Percentiles rank a stretch among this genome's conserved stretches.
phyloP scores from a whole-genome alignment of 2,329 filamentous ascomycete genomes.

The Chaetomium olivaceum region DNA sequence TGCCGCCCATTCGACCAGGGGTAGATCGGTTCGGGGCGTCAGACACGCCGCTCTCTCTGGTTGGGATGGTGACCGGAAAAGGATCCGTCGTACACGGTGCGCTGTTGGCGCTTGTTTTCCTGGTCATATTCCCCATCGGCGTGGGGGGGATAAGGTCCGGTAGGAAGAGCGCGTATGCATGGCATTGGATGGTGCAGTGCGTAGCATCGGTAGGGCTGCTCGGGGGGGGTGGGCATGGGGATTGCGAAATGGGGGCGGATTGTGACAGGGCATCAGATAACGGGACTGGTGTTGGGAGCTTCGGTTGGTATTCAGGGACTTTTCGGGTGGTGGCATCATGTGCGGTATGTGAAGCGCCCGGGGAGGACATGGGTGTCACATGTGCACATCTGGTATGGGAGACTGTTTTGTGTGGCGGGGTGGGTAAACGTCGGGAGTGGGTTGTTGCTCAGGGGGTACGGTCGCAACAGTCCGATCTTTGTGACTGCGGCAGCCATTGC shows the following conservation, averaged over 20 bases:
- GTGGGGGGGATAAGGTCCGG: neutral
- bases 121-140: neutral
- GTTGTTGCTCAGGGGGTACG: too few relatives aligned
- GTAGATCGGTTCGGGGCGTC: neutral
- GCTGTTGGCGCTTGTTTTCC: neutral
- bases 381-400: constrained; percentile 28
- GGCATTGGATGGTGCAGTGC: constrained; percentile 28
- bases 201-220: constrained; percentile 8
- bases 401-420: neutral
- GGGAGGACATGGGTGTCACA: constrained; percentile 26
- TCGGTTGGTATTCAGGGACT: constrained; percentile 22
- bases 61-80: neutral
- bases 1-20: neutral
- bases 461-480: too few relatives aligned
- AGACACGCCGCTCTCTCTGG: neutral
- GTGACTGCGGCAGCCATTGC: too few relatives aligned
- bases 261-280: constrained; percentile 24
- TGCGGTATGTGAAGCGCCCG: constrained; percentile 22
- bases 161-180: constrained; percentile 16
- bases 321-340: constrained; percentile 29
- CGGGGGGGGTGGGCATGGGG: constrained; percentile 12
- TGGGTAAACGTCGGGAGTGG: neutral
- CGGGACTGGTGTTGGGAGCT: constrained; percentile 12
- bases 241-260: neutral
- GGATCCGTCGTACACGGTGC: too few relatives aligned